A percentile compares a stretch with the other conserved stretches of the same genome.
Evolutionary conservation across 192 early-diverging fungal species (phyloP).

Genomic region (Entomortierella chlamydospora): DNA sequence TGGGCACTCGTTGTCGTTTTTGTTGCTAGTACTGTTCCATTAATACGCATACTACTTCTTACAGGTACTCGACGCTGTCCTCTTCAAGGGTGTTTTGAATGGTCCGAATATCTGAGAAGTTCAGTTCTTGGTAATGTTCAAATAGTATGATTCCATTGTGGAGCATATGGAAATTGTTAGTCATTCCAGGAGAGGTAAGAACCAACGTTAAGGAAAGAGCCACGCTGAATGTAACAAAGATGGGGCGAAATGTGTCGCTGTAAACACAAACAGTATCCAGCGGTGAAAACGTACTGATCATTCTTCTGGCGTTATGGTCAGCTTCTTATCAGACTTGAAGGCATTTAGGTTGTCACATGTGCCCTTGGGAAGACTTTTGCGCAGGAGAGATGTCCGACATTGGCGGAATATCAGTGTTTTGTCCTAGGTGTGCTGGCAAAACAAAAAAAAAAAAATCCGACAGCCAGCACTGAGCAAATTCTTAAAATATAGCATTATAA

Average conservation of each 20-base stretch:
- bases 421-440: conserved; percentile 8
- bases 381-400: conserved; percentile 5
- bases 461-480: conserved; percentile 1
- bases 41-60: conserved; percentile 8
- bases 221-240: conserved; percentile 9
- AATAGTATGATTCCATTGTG: background rate
- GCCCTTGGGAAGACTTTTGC: conserved; percentile 1
- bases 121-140: conserved; percentile 2
- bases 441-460: conserved; percentile 4
- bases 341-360: conserved; percentile 1
- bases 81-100: conserved; percentile 3
- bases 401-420: conserved; percentile 6
- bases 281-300: conserved; percentile 8
- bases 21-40: conserved; percentile 1
- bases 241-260: conserved; percentile 2
- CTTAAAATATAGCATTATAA: conserved; percentile 6
- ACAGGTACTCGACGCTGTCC: background rate
- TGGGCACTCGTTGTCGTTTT: conserved; percentile 1
- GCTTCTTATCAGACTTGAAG: conserved; percentile 6
- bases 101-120: conserved; percentile 4
- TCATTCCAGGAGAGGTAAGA: conserved; percentile 3
- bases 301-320: conserved; percentile 3
- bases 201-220: conserved; percentile 7
- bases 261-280: background rate
- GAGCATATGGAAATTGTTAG: background rate